Percentiles rank a stretch among this genome's conserved stretches.
These are phyloP conservation scores for Fusarium pseudoanthophilum DNA, from an alignment of 2,329 filamentous ascomycete species.

Conservation along the genomic window DNA sequence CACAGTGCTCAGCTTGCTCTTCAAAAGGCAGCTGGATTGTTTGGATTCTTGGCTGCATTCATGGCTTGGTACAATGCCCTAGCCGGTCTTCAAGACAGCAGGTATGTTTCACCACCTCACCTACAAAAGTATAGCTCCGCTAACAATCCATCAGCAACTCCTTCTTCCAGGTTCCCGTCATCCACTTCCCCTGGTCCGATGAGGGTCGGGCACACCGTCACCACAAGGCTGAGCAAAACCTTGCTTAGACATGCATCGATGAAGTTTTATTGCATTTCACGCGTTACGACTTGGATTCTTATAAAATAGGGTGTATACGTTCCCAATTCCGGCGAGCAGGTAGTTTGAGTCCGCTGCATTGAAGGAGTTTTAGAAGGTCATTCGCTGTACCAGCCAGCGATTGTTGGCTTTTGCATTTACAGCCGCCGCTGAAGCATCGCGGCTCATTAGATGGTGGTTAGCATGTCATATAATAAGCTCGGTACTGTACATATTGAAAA, in stretches of 20 bases:
- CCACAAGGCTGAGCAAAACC: constrained; percentile 52
- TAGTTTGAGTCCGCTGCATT: neutral
- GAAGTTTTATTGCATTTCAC: constrained; percentile 25
- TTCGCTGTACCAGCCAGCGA: constrained; percentile 12
- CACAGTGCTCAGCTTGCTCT: constrained; percentile 58
- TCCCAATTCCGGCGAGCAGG: neutral
- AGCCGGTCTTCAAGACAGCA: constrained; percentile 80
- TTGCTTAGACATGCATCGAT: constrained; percentile 30
- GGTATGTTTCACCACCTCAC: constrained; percentile 56
- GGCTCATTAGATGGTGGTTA: constrained; percentile 17
- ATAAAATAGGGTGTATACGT: constrained; percentile 15
- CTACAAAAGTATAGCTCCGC: constrained; percentile 15
- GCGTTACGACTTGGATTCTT: constrained; percentile 37
- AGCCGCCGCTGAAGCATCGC: neutral
- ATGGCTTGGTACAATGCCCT: constrained; percentile 89
- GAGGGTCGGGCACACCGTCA: constrained; percentile 71
- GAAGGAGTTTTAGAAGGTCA: constrained; percentile 19
- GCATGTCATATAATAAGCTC: constrained; percentile 27
- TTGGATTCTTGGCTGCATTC: constrained; percentile 84
- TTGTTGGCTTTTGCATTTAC: constrained; percentile 7
- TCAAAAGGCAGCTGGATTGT: constrained; percentile 78
- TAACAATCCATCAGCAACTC: constrained; percentile 69
- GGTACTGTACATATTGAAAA: constrained; percentile 32
- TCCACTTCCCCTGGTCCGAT: constrained; percentile 94
- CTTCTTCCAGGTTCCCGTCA: constrained; percentile 92